Conservation (phyloP, 768 basidiomycete species). For the Collybia sordida region DNA sequence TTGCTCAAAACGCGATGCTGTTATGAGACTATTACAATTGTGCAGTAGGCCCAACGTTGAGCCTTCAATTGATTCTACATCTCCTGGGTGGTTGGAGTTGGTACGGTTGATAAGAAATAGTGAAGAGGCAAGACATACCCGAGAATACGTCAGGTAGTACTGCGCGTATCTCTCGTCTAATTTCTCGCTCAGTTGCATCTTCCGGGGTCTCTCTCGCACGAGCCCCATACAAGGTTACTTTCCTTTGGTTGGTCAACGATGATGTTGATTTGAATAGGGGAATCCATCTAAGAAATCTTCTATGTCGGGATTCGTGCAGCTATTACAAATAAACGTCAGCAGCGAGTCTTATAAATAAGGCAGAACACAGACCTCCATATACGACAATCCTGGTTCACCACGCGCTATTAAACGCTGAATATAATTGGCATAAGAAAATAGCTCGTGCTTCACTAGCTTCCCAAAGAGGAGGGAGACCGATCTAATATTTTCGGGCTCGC, state of each 20-base stretch:
- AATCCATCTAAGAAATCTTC: constrained; percentile 69
- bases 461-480: constrained; percentile 70
- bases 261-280: constrained; percentile 61
- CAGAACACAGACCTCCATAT: constrained; percentile 44
- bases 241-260: constrained; percentile 67
- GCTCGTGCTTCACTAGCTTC: constrained; percentile 63
- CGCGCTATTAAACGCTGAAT: constrained; percentile 81
- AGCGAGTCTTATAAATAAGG: constrained; percentile 5
- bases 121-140: constrained; percentile 32
- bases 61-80: constrained; percentile 17
- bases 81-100: constrained; percentile 30
- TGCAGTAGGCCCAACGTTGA: constrained; percentile 39
- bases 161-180: constrained; percentile 66
- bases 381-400: constrained; percentile 62
- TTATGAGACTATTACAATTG: constrained; percentile 45
- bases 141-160: constrained; percentile 69
- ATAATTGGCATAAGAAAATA: constrained; percentile 76
- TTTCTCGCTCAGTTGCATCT: constrained; percentile 65
- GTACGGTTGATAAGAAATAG: background rate
- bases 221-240: constrained; percentile 66
- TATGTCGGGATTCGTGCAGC: constrained; percentile 59
- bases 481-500: constrained; percentile 52
- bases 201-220: constrained; percentile 71
- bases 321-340: constrained; percentile 18
- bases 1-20: constrained; percentile 72